These are phyloP conservation scores for Amphibolis antarctica DNA, from an alignment of 106 monocot species.

Conservation along the genomic window DNA sequence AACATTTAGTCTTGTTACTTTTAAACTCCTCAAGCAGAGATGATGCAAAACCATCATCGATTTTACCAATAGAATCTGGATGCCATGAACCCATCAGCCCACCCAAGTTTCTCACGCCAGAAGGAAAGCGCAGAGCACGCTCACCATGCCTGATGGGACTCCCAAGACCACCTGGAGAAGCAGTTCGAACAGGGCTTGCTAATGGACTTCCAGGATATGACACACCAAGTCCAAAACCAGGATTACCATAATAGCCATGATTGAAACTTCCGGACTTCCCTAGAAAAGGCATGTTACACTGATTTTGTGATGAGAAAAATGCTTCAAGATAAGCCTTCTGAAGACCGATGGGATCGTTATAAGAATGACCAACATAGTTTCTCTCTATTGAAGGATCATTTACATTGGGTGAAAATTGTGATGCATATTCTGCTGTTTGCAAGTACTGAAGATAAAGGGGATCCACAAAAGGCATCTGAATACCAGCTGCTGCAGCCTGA, in stretches of 20 bases:
- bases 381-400: slow-evolving; percentile 37
- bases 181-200: slow-evolving; percentile 30
- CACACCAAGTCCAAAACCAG: slow-evolving; percentile 40
- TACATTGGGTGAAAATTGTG: slow-evolving; percentile 24
- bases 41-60: slow-evolving; percentile 53
- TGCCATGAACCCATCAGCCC: slow-evolving; percentile 40
- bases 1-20: slow-evolving; percentile 77
- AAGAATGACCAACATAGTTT: slow-evolving; percentile 38
- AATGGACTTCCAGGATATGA: slow-evolving; percentile 49
- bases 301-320: slow-evolving; percentile 50
- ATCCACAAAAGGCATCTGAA: slow-evolving; percentile 45
- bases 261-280: slow-evolving; percentile 38
- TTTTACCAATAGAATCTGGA: slow-evolving; percentile 18
- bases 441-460: slow-evolving; percentile 49
- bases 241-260: slow-evolving; percentile 51
- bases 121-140: slow-evolving; percentile 28
- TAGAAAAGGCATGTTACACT: slow-evolving; percentile 37
- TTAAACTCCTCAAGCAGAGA: slow-evolving; percentile 92
- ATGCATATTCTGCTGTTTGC: slow-evolving; percentile 44
- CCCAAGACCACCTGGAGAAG: slow-evolving; percentile 47
- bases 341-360: slow-evolving; percentile 35
- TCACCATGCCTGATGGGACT: slow-evolving; percentile 58
- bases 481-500: slow-evolving; percentile 22
- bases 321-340: slow-evolving; percentile 45
- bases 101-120: slow-evolving; percentile 50